These are phyloP conservation scores for Chrysanthemum makinoi DNA, from an alignment of 129 eudicot species.

Conservation along the genomic window DNA sequence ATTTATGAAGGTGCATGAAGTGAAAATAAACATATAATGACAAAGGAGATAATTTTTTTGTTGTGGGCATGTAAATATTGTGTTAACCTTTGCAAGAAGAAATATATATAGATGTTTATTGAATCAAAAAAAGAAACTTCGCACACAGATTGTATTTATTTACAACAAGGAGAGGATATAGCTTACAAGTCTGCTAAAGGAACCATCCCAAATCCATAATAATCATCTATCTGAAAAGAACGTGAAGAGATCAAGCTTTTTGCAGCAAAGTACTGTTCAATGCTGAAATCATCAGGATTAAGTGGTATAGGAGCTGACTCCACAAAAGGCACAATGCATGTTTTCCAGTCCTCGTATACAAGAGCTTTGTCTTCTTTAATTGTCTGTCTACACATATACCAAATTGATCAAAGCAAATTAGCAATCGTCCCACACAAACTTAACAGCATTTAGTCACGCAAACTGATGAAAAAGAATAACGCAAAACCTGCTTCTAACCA, in stretches of 20 bases:
- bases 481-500: too few relatives aligned
- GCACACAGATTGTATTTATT: neutral
- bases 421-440: neutral
- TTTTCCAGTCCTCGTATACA: constrained; percentile 78
- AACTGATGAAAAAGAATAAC: too few relatives aligned
- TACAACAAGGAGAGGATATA: constrained; percentile 1
- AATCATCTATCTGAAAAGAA: constrained; percentile 79
- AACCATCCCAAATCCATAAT: constrained; percentile 91
- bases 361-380: constrained; percentile 84
- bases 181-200: constrained; percentile 97
- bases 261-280: constrained; percentile 82
- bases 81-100: neutral
- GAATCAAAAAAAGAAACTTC: neutral
- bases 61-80: neutral
- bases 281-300: constrained; percentile 51
- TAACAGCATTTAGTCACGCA: too few relatives aligned
- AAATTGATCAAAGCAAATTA: constrained; percentile 8
- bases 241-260: constrained; percentile 87
- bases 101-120: neutral
- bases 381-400: constrained; percentile 58
- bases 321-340: constrained; percentile 68
- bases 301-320: constrained; percentile 43
- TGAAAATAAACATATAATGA: neutral
- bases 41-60: neutral
- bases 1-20: neutral